phyloP scores from a whole-genome alignment of 108 stramenopile genomes.

The Cyclotella kingstonii region DNA sequence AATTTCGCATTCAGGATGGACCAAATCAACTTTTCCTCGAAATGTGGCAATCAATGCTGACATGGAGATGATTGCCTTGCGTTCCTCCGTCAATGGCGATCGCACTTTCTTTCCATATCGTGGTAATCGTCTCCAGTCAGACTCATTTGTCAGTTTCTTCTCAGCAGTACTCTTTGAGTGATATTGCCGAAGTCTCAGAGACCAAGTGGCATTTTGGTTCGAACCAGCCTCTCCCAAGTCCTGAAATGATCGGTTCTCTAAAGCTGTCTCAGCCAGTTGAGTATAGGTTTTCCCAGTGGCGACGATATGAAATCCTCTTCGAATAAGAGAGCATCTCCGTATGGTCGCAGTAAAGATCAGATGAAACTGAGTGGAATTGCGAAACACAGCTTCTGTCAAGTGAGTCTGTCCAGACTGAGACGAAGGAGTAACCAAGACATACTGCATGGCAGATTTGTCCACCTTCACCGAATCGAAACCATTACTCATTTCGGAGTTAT shows the following conservation, averaged over 20 bases:
- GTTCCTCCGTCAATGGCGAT: slow-evolving; percentile 62
- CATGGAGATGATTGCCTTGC: slow-evolving; percentile 56
- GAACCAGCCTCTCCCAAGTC: slow-evolving; percentile 56
- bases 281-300: slow-evolving; percentile 47
- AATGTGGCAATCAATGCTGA: slow-evolving; percentile 53
- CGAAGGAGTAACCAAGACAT: slow-evolving; percentile 24
- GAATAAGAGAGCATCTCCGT: slow-evolving; percentile 69
- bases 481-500: too few relatives aligned
- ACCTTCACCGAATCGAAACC: too few relatives aligned
- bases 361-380: neutral
- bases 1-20: slow-evolving; percentile 64
- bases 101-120: slow-evolving; percentile 70
- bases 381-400: neutral
- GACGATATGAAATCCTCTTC: slow-evolving; percentile 61
- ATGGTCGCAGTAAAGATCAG: slow-evolving; percentile 31
- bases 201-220: slow-evolving; percentile 65
- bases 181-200: slow-evolving; percentile 73
- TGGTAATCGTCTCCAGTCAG: slow-evolving; percentile 8
- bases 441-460: slow-evolving; percentile 81
- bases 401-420: neutral
- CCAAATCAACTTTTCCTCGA: slow-evolving; percentile 66
- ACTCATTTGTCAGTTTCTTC: too few relatives aligned
- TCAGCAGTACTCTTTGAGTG: too few relatives aligned
- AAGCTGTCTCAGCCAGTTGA: slow-evolving; percentile 36
- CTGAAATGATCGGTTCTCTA: slow-evolving; percentile 47